These are phyloP conservation scores for Stereum hirsutum DNA, from an alignment of 1,284 basidiomycete species.

Conservation along the genomic window DNA sequence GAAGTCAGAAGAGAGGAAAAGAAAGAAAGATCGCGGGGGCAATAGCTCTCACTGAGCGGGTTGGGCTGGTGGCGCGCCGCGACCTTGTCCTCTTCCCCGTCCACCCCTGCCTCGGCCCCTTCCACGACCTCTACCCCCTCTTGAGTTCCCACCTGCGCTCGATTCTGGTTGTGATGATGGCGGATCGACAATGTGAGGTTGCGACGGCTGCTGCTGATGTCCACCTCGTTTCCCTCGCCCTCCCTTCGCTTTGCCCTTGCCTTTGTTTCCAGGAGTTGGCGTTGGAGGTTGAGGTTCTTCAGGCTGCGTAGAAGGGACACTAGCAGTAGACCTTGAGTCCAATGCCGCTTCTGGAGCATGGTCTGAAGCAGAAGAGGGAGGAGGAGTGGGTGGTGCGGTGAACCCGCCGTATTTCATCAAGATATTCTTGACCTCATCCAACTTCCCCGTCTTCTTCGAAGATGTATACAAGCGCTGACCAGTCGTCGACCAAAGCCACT, in stretches of 20 bases:
- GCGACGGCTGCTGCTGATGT: too few relatives aligned
- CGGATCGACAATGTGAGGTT: too few relatives aligned
- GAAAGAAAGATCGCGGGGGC: too few relatives aligned
- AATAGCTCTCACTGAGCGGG: too few relatives aligned
- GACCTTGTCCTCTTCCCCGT: conserved; percentile 28
- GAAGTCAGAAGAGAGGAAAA: too few relatives aligned
- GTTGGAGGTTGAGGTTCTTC: too few relatives aligned
- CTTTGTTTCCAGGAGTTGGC: too few relatives aligned
- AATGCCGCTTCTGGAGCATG: neutral
- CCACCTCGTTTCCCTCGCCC: neutral
- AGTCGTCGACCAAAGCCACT: conserved; percentile 31
- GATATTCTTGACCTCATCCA: conserved; percentile 44
- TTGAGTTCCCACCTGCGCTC: too few relatives aligned
- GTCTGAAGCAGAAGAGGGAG: neutral
- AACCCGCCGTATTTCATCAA: conserved; percentile 45
- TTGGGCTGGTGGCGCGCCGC: conserved; percentile 15
- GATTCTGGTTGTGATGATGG: too few relatives aligned
- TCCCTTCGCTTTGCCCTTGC: too few relatives aligned
- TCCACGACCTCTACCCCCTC: neutral
- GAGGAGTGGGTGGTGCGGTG: conserved; percentile 33
- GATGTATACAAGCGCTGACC: conserved; percentile 15
- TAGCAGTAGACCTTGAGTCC: neutral
- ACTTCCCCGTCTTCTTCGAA: conserved; percentile 19
- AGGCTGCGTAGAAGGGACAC: too few relatives aligned
- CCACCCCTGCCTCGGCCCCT: neutral